A percentile compares a stretch with the other conserved stretches of the same genome.
Evolutionary conservation across 148 eudicot genomes (phyloP).

Genomic region (Euryodendron excelsum): DNA sequence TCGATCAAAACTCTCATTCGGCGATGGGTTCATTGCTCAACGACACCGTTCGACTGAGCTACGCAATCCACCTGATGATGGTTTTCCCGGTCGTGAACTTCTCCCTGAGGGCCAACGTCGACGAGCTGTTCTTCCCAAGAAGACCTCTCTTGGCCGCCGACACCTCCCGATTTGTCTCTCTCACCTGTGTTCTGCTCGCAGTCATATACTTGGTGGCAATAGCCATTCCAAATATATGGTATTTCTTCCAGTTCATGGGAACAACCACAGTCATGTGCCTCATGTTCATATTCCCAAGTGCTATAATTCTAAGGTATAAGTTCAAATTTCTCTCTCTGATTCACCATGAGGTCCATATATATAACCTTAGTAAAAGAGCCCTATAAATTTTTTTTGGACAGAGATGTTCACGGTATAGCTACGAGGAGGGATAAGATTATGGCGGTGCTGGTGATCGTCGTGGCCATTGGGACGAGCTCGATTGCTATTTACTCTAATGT

Average conservation of each 20-base stretch:
- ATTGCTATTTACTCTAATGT: slow-evolving; percentile 54
- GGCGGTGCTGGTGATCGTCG: slow-evolving; percentile 47
- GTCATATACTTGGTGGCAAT: slow-evolving; percentile 61
- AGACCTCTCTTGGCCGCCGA: slow-evolving; percentile 46
- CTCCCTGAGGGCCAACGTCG: slow-evolving; percentile 67
- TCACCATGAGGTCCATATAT: not conserved
- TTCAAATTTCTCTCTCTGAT: not conserved
- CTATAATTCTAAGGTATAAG: slow-evolving; percentile 74
- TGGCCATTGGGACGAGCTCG: slow-evolving; percentile 55
- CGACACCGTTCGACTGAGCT: slow-evolving; percentile 64
- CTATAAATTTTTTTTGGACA: slow-evolving; percentile 15
- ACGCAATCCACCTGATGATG: slow-evolving; percentile 80
- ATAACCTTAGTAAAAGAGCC: not conserved
- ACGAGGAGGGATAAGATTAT: slow-evolving; percentile 43
- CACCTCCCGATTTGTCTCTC: slow-evolving; percentile 51
- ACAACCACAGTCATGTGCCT: slow-evolving; percentile 81
- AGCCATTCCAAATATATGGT: slow-evolving; percentile 86
- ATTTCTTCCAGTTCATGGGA: slow-evolving; percentile 87
- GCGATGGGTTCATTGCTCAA: slow-evolving; percentile 49
- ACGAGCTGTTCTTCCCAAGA: slow-evolving; percentile 61
- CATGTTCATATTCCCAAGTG: slow-evolving; percentile 77
- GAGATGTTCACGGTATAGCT: slow-evolving; percentile 72
- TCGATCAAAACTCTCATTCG: slow-evolving; percentile 51
- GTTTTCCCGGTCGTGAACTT: slow-evolving; percentile 85
- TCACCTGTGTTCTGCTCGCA: slow-evolving; percentile 52